Conservation (phyloP, 148 eudicot species). For the Vaccinium myrtillus region DNA sequence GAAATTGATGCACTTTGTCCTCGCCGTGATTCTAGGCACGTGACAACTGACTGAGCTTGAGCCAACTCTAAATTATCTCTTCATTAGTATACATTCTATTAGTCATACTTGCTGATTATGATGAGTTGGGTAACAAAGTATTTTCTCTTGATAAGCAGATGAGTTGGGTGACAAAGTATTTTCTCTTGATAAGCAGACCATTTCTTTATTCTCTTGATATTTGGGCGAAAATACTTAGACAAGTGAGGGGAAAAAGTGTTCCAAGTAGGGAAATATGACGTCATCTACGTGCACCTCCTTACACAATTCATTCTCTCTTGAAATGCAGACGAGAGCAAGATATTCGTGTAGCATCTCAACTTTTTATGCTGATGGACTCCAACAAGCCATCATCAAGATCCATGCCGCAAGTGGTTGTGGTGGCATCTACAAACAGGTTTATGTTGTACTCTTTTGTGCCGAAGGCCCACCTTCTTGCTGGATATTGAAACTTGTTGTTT, state of each 20-base stretch:
- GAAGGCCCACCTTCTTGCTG: not conserved
- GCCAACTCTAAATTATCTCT: not conserved
- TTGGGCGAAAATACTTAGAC: not conserved
- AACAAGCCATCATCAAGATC: slow-evolving; percentile 46
- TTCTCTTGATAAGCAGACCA: not conserved
- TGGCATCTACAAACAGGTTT: slow-evolving; percentile 97
- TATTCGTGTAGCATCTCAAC: slow-evolving; percentile 75
- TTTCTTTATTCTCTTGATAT: slow-evolving; percentile 2
- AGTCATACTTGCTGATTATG: not conserved
- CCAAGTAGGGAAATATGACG: not conserved
- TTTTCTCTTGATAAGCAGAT: not conserved
- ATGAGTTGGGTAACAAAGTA: not conserved
- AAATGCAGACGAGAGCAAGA: slow-evolving; percentile 87
- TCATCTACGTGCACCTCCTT: not conserved
- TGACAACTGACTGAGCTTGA: slow-evolving; percentile 11
- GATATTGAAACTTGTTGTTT: not conserved
- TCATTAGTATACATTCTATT: not conserved
- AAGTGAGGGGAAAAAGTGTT: not conserved
- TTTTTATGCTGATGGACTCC: slow-evolving; percentile 82
- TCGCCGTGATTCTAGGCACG: slow-evolving; percentile 76
- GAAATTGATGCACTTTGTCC: slow-evolving; percentile 97
- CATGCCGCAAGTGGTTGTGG: slow-evolving; percentile 69
- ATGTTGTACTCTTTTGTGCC: not conserved
- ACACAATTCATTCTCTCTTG: not conserved
- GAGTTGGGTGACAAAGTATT: not conserved